These are phyloP conservation scores for Coemansia sp. DNA, from an alignment of 192 early-diverging fungal genomes.

Conservation along the genomic window DNA sequence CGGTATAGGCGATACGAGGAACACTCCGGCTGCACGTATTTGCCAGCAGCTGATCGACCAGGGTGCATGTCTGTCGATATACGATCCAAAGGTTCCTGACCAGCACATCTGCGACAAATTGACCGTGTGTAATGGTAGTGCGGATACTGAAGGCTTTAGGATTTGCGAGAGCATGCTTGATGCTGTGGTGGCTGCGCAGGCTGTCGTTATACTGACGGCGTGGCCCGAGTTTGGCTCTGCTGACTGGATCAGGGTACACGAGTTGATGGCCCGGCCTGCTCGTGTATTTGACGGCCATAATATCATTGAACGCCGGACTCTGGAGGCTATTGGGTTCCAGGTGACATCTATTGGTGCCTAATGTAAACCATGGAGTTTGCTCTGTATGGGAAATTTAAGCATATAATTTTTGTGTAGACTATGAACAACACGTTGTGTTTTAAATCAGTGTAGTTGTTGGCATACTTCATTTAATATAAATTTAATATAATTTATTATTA, in stretches of 20 bases:
- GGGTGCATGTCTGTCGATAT: slow-evolving; percentile 72
- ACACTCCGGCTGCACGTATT: slow-evolving; percentile 86
- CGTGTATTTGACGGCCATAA: slow-evolving; percentile 87
- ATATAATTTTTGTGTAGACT: too few relatives aligned
- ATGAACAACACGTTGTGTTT: too few relatives aligned
- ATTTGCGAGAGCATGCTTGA: slow-evolving; percentile 67
- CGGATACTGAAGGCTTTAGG: too few relatives aligned
- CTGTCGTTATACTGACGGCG: slow-evolving; percentile 79
- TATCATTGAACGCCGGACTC: slow-evolving; percentile 66
- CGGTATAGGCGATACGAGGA: slow-evolving; percentile 90
- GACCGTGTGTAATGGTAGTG: too few relatives aligned
- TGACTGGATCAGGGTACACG: slow-evolving; percentile 69
- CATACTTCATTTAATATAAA: too few relatives aligned
- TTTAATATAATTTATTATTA: too few relatives aligned
- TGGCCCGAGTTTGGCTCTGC: slow-evolving; percentile 81
- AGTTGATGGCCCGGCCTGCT: slow-evolving; percentile 78
- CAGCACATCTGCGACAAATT: slow-evolving; percentile 61
- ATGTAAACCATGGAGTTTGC: too few relatives aligned
- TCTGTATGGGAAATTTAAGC: too few relatives aligned
- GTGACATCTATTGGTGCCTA: slow-evolving; percentile 66
- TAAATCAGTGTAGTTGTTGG: too few relatives aligned
- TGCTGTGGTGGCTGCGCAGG: slow-evolving; percentile 69
- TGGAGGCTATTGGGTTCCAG: slow-evolving; percentile 78
- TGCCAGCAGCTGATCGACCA: slow-evolving; percentile 78
- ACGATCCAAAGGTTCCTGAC: slow-evolving; percentile 85